phyloP scores from a whole-genome alignment of 2,329 filamentous ascomycete genomes.

The Fusarium agapanthi region DNA sequence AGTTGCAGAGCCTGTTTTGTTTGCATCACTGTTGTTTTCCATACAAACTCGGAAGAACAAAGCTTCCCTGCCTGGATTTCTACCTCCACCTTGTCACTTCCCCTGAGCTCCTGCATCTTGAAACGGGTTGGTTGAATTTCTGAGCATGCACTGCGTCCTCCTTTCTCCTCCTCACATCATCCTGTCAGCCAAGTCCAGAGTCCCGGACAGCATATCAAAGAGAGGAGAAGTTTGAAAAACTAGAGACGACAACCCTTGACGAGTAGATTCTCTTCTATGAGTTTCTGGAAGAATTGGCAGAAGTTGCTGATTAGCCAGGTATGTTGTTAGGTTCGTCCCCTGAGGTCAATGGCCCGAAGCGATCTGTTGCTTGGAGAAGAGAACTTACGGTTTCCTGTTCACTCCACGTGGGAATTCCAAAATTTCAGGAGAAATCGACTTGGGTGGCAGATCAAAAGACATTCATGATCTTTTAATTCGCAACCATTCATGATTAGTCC shows the following conservation, averaged over 20 bases:
- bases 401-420: not conserved
- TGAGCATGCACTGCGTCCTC: not conserved
- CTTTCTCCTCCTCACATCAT: not conserved
- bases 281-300: not conserved
- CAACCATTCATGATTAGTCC: not conserved
- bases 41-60: not conserved
- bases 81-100: too few species aligned
- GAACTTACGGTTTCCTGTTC: not conserved
- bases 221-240: not conserved
- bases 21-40: not conserved
- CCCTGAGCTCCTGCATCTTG: not conserved
- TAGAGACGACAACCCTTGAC: not conserved
- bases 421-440: not conserved
- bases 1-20: not conserved
- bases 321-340: too few species aligned
- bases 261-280: not conserved
- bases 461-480: not conserved
- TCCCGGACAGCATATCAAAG: not conserved
- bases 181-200: not conserved
- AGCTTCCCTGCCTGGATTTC: not conserved
- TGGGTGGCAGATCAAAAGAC: not conserved
- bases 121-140: not conserved
- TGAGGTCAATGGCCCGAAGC: not conserved
- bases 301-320: not conserved
- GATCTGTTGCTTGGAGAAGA: not conserved